phyloP scores from a whole-genome alignment of 495 filamentous ascomycete species.

The Trichocladium antarcticum region DNA sequence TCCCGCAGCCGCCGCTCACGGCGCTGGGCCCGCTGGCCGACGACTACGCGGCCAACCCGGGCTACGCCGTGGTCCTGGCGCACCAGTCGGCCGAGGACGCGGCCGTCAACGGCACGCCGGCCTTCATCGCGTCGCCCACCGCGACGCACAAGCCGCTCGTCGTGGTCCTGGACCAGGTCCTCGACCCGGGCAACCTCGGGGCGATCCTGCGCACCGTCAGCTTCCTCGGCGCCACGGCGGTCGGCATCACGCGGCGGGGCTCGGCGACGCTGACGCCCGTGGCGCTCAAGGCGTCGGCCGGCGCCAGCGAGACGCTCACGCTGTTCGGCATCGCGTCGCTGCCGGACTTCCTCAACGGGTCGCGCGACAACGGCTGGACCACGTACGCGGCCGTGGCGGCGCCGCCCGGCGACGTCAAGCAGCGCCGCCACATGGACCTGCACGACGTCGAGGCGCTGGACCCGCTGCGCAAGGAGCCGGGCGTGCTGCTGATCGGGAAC shows the following conservation, averaged over 20 bases:
- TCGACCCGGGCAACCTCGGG: constrained; percentile 84
- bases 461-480: constrained; percentile 50
- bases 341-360: constrained; percentile 55
- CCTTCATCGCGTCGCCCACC: constrained; percentile 31
- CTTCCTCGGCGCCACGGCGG: constrained; percentile 72
- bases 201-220: constrained; percentile 76
- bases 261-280: constrained; percentile 64
- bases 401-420: constrained; percentile 38
- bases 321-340: constrained; percentile 56
- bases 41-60: constrained; percentile 23
- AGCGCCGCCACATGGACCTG: constrained; percentile 23
- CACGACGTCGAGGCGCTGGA: constrained; percentile 28
- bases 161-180: constrained; percentile 70
- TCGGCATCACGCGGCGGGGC: constrained; percentile 53
- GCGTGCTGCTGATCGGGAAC: constrained; percentile 68
- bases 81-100: constrained; percentile 65
- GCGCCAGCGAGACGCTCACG: constrained; percentile 68
- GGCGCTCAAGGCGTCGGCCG: constrained; percentile 75
- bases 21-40: constrained; percentile 41
- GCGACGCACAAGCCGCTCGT: constrained; percentile 60
- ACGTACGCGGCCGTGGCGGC: constrained; percentile 56
- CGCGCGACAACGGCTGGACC: constrained; percentile 62
- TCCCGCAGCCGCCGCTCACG: constrained; percentile 62
- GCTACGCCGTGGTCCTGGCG: constrained; percentile 28
- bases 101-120: constrained; percentile 52